Evolutionary conservation across 2,329 filamentous ascomycete species (phyloP).

Genomic region (Aureobasidium sp.): DNA sequence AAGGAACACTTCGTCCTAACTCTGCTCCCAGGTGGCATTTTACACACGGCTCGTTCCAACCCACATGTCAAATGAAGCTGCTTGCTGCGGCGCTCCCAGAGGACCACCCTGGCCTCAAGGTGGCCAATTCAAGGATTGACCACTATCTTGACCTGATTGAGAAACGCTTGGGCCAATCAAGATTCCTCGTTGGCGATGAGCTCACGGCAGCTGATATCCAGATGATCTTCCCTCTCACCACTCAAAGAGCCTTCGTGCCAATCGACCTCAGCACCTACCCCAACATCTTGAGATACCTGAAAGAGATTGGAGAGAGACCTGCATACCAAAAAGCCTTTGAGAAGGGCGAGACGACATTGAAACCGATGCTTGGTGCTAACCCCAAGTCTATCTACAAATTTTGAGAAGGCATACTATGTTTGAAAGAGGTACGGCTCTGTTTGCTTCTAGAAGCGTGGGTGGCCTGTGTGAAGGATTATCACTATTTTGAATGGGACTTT

Average conservation of each 20-base stretch:
- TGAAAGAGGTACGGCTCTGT: not conserved
- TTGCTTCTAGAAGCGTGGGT: not conserved
- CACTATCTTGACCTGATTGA: slow-evolving; percentile 34
- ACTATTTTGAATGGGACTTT: not conserved
- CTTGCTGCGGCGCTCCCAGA: slow-evolving; percentile 13
- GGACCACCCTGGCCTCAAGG: slow-evolving; percentile 20
- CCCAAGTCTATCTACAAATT: not conserved
- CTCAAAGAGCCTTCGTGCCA: slow-evolving; percentile 40
- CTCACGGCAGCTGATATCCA: slow-evolving; percentile 53
- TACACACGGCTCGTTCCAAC: slow-evolving; percentile 40
- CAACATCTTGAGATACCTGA: slow-evolving; percentile 42
- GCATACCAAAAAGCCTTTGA: slow-evolving; percentile 43
- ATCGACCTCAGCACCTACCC: slow-evolving; percentile 37
- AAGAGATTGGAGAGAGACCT: slow-evolving; percentile 38
- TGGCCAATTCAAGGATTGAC: slow-evolving; percentile 23
- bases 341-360: slow-evolving; percentile 45
- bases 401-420: not conserved
- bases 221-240: slow-evolving; percentile 46
- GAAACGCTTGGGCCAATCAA: slow-evolving; percentile 32
- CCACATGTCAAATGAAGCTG: slow-evolving; percentile 24
- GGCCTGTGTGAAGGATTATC: not conserved
- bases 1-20: not conserved
- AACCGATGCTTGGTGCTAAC: slow-evolving; percentile 25
- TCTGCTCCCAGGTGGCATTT: slow-evolving; percentile 3
- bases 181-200: slow-evolving; percentile 45